A percentile compares a stretch with the other conserved stretches of the same genome.
phyloP scores from a whole-genome alignment of 441 rosid species.

The Croton setiger region DNA sequence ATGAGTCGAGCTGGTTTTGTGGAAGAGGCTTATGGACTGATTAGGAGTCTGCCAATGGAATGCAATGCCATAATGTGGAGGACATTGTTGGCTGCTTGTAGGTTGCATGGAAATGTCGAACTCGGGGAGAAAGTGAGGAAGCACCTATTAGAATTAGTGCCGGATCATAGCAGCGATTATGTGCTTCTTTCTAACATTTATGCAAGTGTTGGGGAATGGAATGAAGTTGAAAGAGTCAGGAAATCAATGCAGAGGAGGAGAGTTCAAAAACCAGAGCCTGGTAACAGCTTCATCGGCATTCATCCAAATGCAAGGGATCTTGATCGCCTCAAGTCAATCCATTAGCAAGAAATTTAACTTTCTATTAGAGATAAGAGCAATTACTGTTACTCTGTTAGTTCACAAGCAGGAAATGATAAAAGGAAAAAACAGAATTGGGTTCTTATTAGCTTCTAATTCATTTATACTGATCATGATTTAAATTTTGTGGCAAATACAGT shows the following conservation, averaged over 20 bases:
- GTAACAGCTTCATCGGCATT: slow-evolving; percentile 25
- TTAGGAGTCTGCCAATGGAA: slow-evolving; percentile 20
- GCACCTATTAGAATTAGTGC: slow-evolving; percentile 16
- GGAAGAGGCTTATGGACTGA: slow-evolving; percentile 22
- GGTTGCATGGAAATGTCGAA: slow-evolving; percentile 20
- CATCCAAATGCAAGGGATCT: not conserved
- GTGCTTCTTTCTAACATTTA: slow-evolving; percentile 24
- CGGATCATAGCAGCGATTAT: slow-evolving; percentile 18
- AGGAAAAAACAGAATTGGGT: not conserved
- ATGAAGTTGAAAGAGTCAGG: slow-evolving; percentile 18
- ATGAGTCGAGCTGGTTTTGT: slow-evolving; percentile 26
- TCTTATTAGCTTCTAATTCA: not conserved
- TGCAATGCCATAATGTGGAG: slow-evolving; percentile 22
- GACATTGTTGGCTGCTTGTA: slow-evolving; percentile 22
- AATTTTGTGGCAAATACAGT: not conserved
- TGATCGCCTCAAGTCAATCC: not conserved
- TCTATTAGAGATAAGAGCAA: not conserved
- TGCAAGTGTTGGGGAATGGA: slow-evolving; percentile 22
- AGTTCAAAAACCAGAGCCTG: slow-evolving; percentile 32
- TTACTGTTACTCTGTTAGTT: not conserved
- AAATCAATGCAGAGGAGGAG: slow-evolving; percentile 18
- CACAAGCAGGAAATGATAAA: not conserved
- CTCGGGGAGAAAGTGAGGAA: slow-evolving; percentile 14
- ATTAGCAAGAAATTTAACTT: too few relatives aligned
- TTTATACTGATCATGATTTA: not conserved